These are phyloP conservation scores for Oryza officinalis DNA, from an alignment of 176 grass and related monocot species.

Conservation along the genomic window DNA sequence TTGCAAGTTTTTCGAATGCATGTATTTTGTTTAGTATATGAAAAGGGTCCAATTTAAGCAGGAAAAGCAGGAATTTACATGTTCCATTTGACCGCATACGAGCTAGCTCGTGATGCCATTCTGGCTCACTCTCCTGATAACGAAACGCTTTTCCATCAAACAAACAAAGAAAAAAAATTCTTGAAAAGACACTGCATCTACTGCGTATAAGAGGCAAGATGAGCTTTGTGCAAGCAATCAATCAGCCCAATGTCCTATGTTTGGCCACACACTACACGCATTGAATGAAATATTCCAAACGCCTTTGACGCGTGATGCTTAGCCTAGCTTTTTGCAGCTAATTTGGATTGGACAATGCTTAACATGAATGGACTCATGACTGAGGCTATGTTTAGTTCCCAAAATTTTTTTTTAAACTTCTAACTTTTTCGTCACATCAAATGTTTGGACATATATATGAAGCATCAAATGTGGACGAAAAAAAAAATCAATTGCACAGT, in stretches of 20 bases:
- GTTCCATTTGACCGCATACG: too few species aligned
- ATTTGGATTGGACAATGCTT: neutral
- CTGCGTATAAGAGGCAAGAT: too few species aligned
- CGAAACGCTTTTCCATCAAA: too few species aligned
- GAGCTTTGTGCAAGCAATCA: neutral
- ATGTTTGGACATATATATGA: too few species aligned
- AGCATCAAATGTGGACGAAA: too few species aligned
- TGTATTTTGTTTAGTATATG: neutral
- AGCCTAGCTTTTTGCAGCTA: neutral
- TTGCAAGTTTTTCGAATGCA: neutral
- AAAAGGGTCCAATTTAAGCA: neutral
- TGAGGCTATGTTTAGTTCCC: too few species aligned
- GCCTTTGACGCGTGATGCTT: neutral
- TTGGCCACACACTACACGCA: neutral
- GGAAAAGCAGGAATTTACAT: neutral
- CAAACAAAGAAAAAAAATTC: too few species aligned
- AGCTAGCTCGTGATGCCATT: neutral
- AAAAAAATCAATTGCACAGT: too few species aligned
- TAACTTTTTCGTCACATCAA: too few species aligned
- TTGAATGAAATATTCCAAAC: neutral
- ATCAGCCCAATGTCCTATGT: neutral
- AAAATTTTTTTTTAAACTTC: too few species aligned
- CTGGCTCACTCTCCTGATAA: neutral
- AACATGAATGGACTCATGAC: neutral
- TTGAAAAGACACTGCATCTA: too few species aligned